A percentile compares a stretch with the other conserved stretches of the same genome.
phyloP scores from a whole-genome alignment of 257 asterid species.

The Craterostigma plantagineum region DNA sequence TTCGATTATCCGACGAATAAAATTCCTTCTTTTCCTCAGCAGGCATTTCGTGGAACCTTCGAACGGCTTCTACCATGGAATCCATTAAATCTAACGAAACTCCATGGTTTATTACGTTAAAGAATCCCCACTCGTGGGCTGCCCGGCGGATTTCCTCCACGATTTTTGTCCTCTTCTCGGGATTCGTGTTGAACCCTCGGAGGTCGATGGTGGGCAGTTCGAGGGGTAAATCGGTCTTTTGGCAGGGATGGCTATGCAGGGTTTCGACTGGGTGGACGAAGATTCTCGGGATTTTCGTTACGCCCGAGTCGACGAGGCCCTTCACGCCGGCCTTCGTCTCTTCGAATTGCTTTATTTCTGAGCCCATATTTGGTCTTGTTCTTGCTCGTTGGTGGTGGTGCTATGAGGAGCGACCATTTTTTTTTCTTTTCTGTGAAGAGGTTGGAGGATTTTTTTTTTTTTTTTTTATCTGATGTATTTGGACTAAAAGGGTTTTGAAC shows the following conservation, averaged over 20 bases:
- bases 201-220: slow-evolving; percentile 20
- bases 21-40: slow-evolving; percentile 7
- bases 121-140: slow-evolving; percentile 18
- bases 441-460: too few species aligned
- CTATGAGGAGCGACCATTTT: too few species aligned
- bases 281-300: slow-evolving; percentile 12
- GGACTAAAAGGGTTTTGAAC: too few species aligned
- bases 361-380: slow-evolving; percentile 13
- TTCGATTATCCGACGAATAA: slow-evolving; percentile 11
- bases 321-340: slow-evolving; percentile 22
- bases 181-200: slow-evolving; percentile 2
- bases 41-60: slow-evolving; percentile 22
- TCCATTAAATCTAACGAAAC: slow-evolving; percentile 19
- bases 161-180: slow-evolving; percentile 8
- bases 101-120: slow-evolving; percentile 18
- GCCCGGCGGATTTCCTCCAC: slow-evolving; percentile 15
- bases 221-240: background rate
- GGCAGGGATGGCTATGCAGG: background rate
- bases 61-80: slow-evolving; percentile 14
- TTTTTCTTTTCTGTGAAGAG: too few species aligned
- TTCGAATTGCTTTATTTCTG: slow-evolving; percentile 12
- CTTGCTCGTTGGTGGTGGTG: too few species aligned
- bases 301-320: slow-evolving; percentile 17
- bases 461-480: too few species aligned
- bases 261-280: slow-evolving; percentile 11